Conservation (phyloP, 768 basidiomycete species). For the Hygrophorus pudorinus region DNA sequence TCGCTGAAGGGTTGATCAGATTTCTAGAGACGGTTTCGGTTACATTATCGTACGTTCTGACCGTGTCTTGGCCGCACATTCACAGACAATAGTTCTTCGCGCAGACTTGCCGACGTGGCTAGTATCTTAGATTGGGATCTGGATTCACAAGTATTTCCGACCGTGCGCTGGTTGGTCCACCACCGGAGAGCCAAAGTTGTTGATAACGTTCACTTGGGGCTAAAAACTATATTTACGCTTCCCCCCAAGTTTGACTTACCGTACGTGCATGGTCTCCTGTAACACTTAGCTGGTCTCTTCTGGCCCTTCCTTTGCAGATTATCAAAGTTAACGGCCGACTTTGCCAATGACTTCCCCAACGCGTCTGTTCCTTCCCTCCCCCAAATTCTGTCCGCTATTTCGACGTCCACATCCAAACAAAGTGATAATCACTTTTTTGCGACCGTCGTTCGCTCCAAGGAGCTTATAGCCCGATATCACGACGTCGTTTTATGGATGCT, state of each 20-base stretch:
- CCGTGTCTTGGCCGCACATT: background rate
- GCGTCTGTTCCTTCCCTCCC: conserved; percentile 61
- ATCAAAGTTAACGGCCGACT: conserved; percentile 45
- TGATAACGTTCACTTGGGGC: conserved; percentile 66
- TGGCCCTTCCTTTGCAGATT: conserved; percentile 27
- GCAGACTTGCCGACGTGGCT: conserved; percentile 70
- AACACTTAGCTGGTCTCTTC: conserved; percentile 1
- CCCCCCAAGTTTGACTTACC: conserved; percentile 51
- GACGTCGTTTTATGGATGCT: conserved; percentile 89
- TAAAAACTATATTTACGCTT: conserved; percentile 78
- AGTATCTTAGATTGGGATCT: conserved; percentile 76
- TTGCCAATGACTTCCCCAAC: conserved; percentile 49
- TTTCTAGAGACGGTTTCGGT: conserved; percentile 70
- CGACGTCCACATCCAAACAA: conserved; percentile 53
- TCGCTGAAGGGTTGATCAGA: conserved; percentile 63
- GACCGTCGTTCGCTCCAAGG: conserved; percentile 61
- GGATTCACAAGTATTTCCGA: conserved; percentile 74
- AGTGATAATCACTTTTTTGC: conserved; percentile 71
- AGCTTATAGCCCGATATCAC: conserved; percentile 59
- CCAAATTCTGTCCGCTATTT: conserved; percentile 64
- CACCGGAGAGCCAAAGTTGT: conserved; percentile 86
- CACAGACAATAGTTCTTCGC: conserved; percentile 4
- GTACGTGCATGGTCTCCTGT: conserved; percentile 30
- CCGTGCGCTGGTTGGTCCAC: conserved; percentile 88
- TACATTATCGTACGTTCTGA: conserved; percentile 54